Conservation (phyloP, 169 alveolate species). For the Plasmodium sp. region DNA sequence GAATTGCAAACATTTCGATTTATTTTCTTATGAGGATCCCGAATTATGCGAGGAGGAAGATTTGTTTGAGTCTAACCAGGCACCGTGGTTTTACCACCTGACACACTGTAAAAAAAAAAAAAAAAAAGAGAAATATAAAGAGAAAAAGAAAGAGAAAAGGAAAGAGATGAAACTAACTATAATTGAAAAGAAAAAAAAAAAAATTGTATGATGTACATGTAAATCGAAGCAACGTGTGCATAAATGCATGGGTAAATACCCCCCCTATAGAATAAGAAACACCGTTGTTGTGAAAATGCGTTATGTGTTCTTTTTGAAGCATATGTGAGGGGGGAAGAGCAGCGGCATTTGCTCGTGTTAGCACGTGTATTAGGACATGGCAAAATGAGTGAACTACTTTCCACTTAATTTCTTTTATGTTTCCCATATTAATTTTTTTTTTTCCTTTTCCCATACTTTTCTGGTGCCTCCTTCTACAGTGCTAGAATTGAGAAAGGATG, state of each 20-base stretch:
- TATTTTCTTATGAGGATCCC: constrained; percentile 67
- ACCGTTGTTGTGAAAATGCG: background rate
- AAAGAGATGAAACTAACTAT: background rate
- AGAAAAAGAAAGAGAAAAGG: background rate
- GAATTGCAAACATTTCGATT: background rate
- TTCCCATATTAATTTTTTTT: background rate
- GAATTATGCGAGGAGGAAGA: constrained; percentile 30
- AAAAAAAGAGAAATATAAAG: background rate
- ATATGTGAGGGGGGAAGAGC: background rate
- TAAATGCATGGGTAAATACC: background rate
- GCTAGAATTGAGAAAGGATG: constrained; percentile 31
- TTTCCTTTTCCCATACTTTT: background rate
- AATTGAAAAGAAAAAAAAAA: background rate
- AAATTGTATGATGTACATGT: background rate
- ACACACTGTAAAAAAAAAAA: constrained; percentile 23
- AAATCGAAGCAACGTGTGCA: background rate
- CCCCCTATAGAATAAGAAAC: background rate
- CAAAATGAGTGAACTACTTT: background rate
- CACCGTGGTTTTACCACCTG: constrained; percentile 73
- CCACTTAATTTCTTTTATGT: background rate
- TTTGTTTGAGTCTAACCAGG: constrained; percentile 30
- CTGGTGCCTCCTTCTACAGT: background rate
- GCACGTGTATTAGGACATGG: background rate
- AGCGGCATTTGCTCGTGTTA: background rate
- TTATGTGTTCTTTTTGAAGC: background rate